These are phyloP conservation scores for Fusarium goolgardi DNA, from an alignment of 2,329 filamentous ascomycete genomes.

Conservation along the genomic window DNA sequence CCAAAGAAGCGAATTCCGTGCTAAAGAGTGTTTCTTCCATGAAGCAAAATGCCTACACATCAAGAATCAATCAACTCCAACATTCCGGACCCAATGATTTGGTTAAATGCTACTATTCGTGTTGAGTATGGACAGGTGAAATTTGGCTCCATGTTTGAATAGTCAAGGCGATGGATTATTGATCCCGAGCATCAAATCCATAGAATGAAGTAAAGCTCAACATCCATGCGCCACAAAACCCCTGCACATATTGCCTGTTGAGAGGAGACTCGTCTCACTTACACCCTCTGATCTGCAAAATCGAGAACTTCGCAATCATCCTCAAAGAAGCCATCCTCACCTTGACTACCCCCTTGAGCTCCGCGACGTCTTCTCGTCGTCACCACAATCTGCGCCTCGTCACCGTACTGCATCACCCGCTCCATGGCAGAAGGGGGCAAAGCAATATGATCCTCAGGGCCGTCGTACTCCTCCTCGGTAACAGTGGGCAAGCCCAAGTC, in stretches of 20 bases:
- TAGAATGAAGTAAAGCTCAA: slow-evolving; percentile 42
- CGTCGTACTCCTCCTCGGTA: slow-evolving; percentile 64
- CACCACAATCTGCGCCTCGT: slow-evolving; percentile 82
- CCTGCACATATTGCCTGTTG: slow-evolving; percentile 15
- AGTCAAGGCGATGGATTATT: slow-evolving; percentile 27
- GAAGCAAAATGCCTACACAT: slow-evolving; percentile 47
- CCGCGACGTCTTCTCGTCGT: slow-evolving; percentile 78
- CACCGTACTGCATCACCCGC: slow-evolving; percentile 68
- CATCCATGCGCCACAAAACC: slow-evolving; percentile 28
- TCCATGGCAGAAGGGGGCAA: slow-evolving; percentile 74
- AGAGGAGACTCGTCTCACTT: slow-evolving; percentile 39
- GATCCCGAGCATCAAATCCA: slow-evolving; percentile 28
- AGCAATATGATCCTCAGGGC: slow-evolving; percentile 67
- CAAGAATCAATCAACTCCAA: slow-evolving; percentile 48
- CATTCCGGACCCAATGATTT: slow-evolving; percentile 37
- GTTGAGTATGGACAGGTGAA: slow-evolving; percentile 18
- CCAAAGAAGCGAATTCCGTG: slow-evolving; percentile 40
- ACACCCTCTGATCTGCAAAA: slow-evolving; percentile 79
- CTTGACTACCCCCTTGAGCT: slow-evolving; percentile 60
- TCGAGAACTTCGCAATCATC: slow-evolving; percentile 93
- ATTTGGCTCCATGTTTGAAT: slow-evolving; percentile 27
- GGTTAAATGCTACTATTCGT: slow-evolving; percentile 37
- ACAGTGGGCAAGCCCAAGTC: slow-evolving; percentile 62
- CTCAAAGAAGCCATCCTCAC: slow-evolving; percentile 87
- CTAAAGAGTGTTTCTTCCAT: slow-evolving; percentile 47